Evolutionary conservation across 1,284 basidiomycete species (phyloP).

Genomic region (Neolentinus lepideus): DNA sequence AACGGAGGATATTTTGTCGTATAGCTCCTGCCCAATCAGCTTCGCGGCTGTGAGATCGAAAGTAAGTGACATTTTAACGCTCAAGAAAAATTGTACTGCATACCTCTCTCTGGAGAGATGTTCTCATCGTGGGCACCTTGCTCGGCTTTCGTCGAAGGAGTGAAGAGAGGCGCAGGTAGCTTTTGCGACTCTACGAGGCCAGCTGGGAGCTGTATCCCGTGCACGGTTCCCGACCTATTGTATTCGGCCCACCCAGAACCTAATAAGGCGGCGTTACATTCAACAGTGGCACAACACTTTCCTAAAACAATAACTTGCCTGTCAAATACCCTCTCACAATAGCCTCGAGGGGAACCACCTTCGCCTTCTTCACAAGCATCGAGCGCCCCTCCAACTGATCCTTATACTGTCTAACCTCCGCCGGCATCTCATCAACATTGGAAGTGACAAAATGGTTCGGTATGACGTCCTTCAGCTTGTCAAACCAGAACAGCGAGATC

Average conservation of each 20-base stretch:
- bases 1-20: slow-evolving; percentile 47
- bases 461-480: slow-evolving; percentile 70
- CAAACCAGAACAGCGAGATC: slow-evolving; percentile 95
- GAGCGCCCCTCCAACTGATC: slow-evolving; percentile 77
- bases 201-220: slow-evolving; percentile 73
- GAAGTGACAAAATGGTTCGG: slow-evolving; percentile 85
- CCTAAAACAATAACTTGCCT: slow-evolving; percentile 38
- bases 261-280: slow-evolving; percentile 19
- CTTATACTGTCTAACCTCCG: slow-evolving; percentile 60
- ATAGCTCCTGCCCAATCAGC: slow-evolving; percentile 66
- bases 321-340: slow-evolving; percentile 97
- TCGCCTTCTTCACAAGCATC: slow-evolving; percentile 90
- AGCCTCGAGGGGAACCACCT: slow-evolving; percentile 92
- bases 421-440: slow-evolving; percentile 67
- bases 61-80: background rate
- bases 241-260: slow-evolving; percentile 97
- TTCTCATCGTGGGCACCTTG: slow-evolving; percentile 96
- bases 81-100: slow-evolving; percentile 1
- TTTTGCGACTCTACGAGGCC: slow-evolving; percentile 85
- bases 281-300: background rate
- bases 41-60: slow-evolving; percentile 38
- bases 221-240: slow-evolving; percentile 82
- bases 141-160: slow-evolving; percentile 96
- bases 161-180: slow-evolving; percentile 83
- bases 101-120: slow-evolving; percentile 88